A percentile compares a stretch with the other conserved stretches of the same genome.
These are phyloP conservation scores for Calvatia gigantea DNA, from an alignment of 768 basidiomycete genomes.

Conservation along the genomic window DNA sequence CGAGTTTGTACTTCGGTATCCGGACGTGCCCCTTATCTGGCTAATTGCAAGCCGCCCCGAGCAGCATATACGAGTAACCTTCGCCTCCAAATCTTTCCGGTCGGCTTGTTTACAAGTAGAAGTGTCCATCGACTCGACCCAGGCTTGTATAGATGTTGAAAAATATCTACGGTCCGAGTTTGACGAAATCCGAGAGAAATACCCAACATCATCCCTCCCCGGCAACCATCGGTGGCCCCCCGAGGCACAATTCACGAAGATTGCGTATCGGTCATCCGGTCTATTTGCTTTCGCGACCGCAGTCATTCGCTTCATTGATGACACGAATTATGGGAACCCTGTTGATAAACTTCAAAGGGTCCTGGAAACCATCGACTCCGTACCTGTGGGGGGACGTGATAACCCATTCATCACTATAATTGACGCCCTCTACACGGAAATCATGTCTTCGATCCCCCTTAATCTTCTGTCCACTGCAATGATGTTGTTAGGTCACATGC, in stretches of 20 bases:
- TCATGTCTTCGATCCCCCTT: neutral
- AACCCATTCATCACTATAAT: neutral
- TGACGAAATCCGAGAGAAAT: constrained; percentile 2
- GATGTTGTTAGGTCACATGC: neutral
- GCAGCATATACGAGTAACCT: constrained; percentile 13
- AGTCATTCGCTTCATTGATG: constrained; percentile 17
- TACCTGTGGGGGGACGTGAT: neutral
- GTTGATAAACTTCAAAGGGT: constrained; percentile 2
- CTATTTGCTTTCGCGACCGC: constrained; percentile 23
- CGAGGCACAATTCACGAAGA: constrained; percentile 1
- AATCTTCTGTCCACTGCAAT: neutral
- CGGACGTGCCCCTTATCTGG: constrained; percentile 17
- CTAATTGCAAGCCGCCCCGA: constrained; percentile 26
- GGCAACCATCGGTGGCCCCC: constrained; percentile 17
- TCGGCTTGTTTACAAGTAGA: neutral
- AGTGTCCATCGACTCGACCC: constrained; percentile 8
- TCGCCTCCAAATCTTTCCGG: neutral
- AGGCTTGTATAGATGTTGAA: constrained; percentile 16
- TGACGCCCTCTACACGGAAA: neutral
- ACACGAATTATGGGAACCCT: neutral
- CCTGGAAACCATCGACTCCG: neutral
- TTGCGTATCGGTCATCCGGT: constrained; percentile 18
- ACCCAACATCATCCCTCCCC: neutral
- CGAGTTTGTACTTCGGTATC: neutral
- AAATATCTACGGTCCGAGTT: constrained; percentile 14